Percentiles rank a stretch among this genome's conserved stretches.
These are phyloP conservation scores for Tricharina praecox DNA, from an alignment of 495 filamentous ascomycete species.

Conservation along the genomic window DNA sequence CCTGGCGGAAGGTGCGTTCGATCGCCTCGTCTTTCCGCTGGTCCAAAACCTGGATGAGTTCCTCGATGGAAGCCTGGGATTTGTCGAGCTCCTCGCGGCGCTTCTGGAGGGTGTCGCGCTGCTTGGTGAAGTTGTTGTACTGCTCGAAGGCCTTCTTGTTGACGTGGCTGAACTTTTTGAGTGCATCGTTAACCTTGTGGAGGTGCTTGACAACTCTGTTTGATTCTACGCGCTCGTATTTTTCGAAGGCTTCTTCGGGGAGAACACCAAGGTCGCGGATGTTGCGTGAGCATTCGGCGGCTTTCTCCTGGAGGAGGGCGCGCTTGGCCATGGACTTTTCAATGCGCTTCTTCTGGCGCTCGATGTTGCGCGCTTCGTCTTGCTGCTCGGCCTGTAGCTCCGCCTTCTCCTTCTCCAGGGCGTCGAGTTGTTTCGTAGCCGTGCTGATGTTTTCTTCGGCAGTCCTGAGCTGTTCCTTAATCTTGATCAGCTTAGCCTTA, in stretches of 20 bases:
- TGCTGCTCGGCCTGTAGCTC: slow-evolving; percentile 53
- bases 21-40: slow-evolving; percentile 92
- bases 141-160: slow-evolving; percentile 99
- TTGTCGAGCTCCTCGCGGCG: slow-evolving; percentile 71
- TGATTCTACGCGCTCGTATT: slow-evolving; percentile 63
- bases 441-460: slow-evolving; percentile 57
- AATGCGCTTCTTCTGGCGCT: slow-evolving; percentile 75
- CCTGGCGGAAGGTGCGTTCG: slow-evolving; percentile 95
- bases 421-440: slow-evolving; percentile 38
- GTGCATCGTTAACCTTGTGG: slow-evolving; percentile 77
- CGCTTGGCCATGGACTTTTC: slow-evolving; percentile 83
- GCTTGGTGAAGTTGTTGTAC: slow-evolving; percentile 89
- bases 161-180: slow-evolving; percentile 93
- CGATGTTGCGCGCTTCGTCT: slow-evolving; percentile 63
- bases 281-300: slow-evolving; percentile 62
- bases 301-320: slow-evolving; percentile 55
- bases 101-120: slow-evolving; percentile 65
- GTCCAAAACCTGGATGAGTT: slow-evolving; percentile 80
- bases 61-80: slow-evolving; percentile 68
- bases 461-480: slow-evolving; percentile 50
- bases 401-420: slow-evolving; percentile 45
- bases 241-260: slow-evolving; percentile 84
- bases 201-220: slow-evolving; percentile 69
- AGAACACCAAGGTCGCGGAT: slow-evolving; percentile 87
- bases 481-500: slow-evolving; percentile 40